A percentile compares a stretch with the other conserved stretches of the same genome.
phyloP scores from a whole-genome alignment of 2,329 filamentous ascomycete species.

The Pseudopithomyces chartarum region DNA sequence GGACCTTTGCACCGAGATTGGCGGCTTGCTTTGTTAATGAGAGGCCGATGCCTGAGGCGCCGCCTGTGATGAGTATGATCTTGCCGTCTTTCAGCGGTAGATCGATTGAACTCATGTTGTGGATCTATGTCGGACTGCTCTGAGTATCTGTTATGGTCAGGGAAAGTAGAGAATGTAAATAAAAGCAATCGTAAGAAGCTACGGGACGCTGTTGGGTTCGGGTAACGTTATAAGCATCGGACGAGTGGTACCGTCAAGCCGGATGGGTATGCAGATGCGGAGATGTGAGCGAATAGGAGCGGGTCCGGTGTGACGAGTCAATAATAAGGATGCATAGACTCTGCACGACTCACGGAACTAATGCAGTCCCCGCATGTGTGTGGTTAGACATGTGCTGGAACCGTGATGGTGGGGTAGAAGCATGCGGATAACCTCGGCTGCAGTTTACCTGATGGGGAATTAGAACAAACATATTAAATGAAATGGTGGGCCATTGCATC shows the following conservation, averaged over 20 bases:
- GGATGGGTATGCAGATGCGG: constrained; percentile 1
- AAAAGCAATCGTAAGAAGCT: no score
- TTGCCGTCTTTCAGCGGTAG: constrained; percentile 34
- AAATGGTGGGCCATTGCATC: no score
- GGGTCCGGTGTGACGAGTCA: background rate
- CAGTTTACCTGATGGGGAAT: background rate
- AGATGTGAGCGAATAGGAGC: background rate
- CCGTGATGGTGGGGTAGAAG: no score
- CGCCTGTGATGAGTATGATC: constrained; percentile 43
- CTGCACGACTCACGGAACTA: background rate
- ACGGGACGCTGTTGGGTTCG: background rate
- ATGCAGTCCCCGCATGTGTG: no score
- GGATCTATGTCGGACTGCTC: no score
- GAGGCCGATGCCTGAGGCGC: constrained; percentile 44
- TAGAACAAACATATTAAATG: no score
- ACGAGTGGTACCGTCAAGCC: constrained; percentile 4
- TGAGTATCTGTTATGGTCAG: no score
- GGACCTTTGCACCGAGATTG: constrained; percentile 24
- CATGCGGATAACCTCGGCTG: no score
- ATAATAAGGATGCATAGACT: background rate
- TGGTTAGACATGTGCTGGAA: no score
- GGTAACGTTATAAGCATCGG: constrained; percentile 4
- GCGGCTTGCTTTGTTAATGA: constrained; percentile 34
- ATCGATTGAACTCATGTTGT: constrained; percentile 27
- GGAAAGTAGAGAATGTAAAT: no score